phyloP scores from a whole-genome alignment of 1,284 basidiomycete species.

The Polyporus tsugae region DNA sequence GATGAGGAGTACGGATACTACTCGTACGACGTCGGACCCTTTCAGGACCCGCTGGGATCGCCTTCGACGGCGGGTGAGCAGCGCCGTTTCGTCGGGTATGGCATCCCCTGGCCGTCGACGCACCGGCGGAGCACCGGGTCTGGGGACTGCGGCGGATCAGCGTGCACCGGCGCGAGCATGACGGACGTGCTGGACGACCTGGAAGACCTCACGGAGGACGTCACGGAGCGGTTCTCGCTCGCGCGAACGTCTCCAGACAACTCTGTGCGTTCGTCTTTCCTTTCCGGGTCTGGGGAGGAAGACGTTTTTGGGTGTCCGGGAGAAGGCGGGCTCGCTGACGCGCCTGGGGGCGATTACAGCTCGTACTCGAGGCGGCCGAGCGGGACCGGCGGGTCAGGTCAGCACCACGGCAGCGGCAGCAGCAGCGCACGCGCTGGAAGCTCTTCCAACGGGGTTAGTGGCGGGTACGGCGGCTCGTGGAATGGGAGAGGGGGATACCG shows the following conservation, averaged over 20 bases:
- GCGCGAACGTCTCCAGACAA: slow-evolving; percentile 10
- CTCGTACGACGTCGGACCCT: slow-evolving; percentile 30
- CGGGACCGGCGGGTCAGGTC: slow-evolving; percentile 32
- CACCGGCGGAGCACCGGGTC: slow-evolving; percentile 27
- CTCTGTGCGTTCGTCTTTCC: slow-evolving; percentile 22
- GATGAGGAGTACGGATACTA: slow-evolving; percentile 30
- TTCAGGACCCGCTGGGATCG: slow-evolving; percentile 28
- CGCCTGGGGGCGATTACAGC: slow-evolving; percentile 27
- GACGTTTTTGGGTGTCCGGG: slow-evolving; percentile 23
- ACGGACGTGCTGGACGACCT: slow-evolving; percentile 30
- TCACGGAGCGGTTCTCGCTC: slow-evolving; percentile 31
- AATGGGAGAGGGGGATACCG: slow-evolving; percentile 39
- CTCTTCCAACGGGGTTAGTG: slow-evolving; percentile 25
- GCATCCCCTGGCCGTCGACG: slow-evolving; percentile 38
- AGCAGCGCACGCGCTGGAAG: slow-evolving; percentile 20
- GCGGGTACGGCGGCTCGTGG: slow-evolving; percentile 25
- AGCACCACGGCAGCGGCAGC: slow-evolving; percentile 12
- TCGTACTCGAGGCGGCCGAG: slow-evolving; percentile 23
- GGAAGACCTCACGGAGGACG: slow-evolving; percentile 31
- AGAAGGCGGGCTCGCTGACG: slow-evolving; percentile 22
- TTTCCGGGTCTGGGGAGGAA: slow-evolving; percentile 4
- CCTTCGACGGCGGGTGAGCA: slow-evolving; percentile 13
- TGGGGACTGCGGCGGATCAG: slow-evolving; percentile 22
- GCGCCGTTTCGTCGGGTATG: slow-evolving; percentile 30
- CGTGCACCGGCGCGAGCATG: slow-evolving; percentile 24